A percentile compares a stretch with the other conserved stretches of the same genome.
Evolutionary conservation across 2,329 filamentous ascomycete genomes (phyloP).

Genomic region (Claviceps paspali): DNA sequence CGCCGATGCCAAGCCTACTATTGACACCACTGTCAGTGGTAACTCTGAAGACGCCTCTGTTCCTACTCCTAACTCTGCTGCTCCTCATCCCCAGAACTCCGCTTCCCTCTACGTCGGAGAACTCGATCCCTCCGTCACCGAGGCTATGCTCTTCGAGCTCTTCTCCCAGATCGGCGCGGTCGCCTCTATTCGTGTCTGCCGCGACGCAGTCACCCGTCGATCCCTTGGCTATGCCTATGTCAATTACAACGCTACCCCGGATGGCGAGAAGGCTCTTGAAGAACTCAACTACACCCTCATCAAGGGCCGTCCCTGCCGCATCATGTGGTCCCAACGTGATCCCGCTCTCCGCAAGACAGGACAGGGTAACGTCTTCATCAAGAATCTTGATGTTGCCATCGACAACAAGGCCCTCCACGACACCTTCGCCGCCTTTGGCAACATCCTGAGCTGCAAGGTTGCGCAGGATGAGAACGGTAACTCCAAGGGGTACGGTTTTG

Average conservation of each 20-base stretch:
- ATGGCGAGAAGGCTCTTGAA: slow-evolving; percentile 96
- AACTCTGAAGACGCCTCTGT: slow-evolving; percentile 44
- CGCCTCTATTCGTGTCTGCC: slow-evolving; percentile 98
- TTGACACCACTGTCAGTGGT: slow-evolving; percentile 57
- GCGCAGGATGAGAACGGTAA: slow-evolving; percentile 92
- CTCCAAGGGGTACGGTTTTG: slow-evolving; percentile 98
- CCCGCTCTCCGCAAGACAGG: slow-evolving; percentile 98
- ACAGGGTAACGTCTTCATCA: slow-evolving; percentile 99
- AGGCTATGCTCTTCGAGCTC: slow-evolving; percentile 99
- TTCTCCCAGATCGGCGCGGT: slow-evolving; percentile 99
- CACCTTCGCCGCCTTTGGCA: slow-evolving; percentile 96
- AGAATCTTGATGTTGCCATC: slow-evolving; percentile 96
- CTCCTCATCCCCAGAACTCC: slow-evolving; percentile 73
- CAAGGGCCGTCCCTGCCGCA: slow-evolving; percentile 96
- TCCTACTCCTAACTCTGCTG: slow-evolving; percentile 58
- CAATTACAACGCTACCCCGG: slow-evolving; percentile 96
- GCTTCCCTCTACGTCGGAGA: slow-evolving; percentile 98
- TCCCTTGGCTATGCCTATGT: slow-evolving; percentile 99
- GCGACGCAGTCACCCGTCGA: slow-evolving; percentile 94
- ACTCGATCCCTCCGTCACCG: slow-evolving; percentile 92
- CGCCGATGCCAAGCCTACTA: slow-evolving; percentile 49
- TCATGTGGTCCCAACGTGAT: slow-evolving; percentile 99
- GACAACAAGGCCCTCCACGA: slow-evolving; percentile 99
- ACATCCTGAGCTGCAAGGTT: slow-evolving; percentile 99
- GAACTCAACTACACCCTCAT: slow-evolving; percentile 99